Evolutionary conservation across 257 asterid genomes (phyloP).

Genomic region (Salvia rosmarinus): DNA sequence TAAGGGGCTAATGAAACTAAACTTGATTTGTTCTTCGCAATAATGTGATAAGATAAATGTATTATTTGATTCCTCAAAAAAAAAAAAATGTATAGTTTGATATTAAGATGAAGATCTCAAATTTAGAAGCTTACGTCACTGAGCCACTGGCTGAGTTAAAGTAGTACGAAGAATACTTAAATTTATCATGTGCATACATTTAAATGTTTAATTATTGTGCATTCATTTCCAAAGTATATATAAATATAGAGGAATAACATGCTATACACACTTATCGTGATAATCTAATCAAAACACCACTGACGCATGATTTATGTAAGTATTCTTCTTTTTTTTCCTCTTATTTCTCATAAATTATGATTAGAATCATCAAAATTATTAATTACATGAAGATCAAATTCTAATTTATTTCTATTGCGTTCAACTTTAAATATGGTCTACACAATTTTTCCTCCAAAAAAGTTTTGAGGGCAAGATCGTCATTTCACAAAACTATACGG

Average conservation of each 20-base stretch:
- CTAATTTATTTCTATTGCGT: no score
- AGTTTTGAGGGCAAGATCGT: slow-evolving; percentile 23
- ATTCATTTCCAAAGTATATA: background rate
- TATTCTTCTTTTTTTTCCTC: no score
- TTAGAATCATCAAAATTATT: no score
- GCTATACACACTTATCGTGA: no score
- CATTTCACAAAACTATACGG: slow-evolving; percentile 29
- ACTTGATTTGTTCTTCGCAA: no score
- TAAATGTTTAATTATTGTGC: background rate
- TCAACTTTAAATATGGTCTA: background rate
- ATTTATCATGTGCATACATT: background rate
- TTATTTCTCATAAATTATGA: no score
- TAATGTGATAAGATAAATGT: no score
- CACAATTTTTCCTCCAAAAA: background rate
- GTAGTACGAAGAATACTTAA: background rate
- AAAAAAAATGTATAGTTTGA: background rate
- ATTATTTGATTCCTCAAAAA: no score
- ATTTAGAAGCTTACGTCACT: background rate
- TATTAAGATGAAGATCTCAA: background rate
- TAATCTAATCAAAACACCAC: no score
- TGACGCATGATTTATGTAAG: no score
- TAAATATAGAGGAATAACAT: no score
- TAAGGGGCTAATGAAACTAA: background rate
- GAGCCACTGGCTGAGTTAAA: background rate
- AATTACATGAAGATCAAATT: no score